Evolutionary conservation across 2,329 filamentous ascomycete species (phyloP), one percentile per base, ranked within the genome.

Genomic region (Colletotrichum sp.): DNA sequence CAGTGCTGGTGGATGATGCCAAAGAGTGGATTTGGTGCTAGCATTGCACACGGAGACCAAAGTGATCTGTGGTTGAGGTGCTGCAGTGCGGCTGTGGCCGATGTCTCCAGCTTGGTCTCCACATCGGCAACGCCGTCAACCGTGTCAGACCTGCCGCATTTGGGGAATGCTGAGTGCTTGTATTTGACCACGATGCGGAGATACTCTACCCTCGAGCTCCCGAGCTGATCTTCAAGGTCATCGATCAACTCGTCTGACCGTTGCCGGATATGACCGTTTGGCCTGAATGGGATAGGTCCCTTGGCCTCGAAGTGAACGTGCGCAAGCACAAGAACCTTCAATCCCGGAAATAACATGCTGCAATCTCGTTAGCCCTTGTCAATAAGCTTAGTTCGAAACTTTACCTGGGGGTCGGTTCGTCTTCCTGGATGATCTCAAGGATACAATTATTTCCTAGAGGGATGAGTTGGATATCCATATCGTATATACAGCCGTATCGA

Each of bases 201-300:
- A 77, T 91, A 93, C 38, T 88, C 85, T 18, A 85, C 85, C 24
- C 81, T 81, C 5, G 84, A 84, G 68, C 86, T 84, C 34, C 91
- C 90, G 4, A 93, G 87, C 71, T 92, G 87, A 34, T 85, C 83
- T 79, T 93, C 90, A 13, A 93, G 84, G 72, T 92, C 90, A 28
- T 90, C 87, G 18, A 93, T 91, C 36, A 93, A 83, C 55, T 89
- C 86, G 15, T 92, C 90, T 0, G 91, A 88, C 52, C 84, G 86
- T 62, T 87, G 84, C 36, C 83, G 83, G 10, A 79, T 36, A 68
- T 86, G 82, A 10, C 74, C 70, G 71, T 72, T n/a, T 21, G 34
- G 55, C 52, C 10, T 77, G 71, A 16, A 26, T 38, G 61, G 61
- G 32, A 43, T 15, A 26, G 61, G 32, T 34, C 13, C n/a, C 36